Evolutionary conservation across 2,329 filamentous ascomycete genomes (phyloP), one percentile per base, ranked within the genome.

Genomic region (Colletotrichum noveboracense): DNA sequence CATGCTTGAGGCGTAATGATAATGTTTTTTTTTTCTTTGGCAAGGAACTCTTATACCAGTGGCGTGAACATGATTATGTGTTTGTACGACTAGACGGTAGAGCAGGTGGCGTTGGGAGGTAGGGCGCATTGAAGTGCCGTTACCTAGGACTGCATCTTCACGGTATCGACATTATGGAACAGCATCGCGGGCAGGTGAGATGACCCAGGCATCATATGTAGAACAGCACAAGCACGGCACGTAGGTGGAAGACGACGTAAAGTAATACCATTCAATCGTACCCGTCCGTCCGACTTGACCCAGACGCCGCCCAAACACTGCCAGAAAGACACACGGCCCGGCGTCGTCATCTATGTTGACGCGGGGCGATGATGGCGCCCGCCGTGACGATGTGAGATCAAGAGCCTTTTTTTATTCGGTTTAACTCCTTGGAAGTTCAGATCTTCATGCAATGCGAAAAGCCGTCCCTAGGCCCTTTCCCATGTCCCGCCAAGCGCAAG

Each of bases 1-100:
- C 73, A 86, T 89, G 75, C 70, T 89, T 67, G 30, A 76, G 74
- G 66, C 62, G 52, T 66, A 67, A 76, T 74, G 70, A 65, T 69
- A 66, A 74, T 68, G 48, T 74, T 60, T 70, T 65, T 72, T 72
- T 12, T 24, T 60, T 26, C 34, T 48, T 52, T 36, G 21, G 16
- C n/a, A 26, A n/a, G 32, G 48, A 13, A 36, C 14, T 13, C 24
- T 28, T 26, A n/a, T 18, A 56, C 18, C 36, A 56, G 62, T 28
- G 56, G 61, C n/a, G 14, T 24, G 13, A 64, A 38, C 10, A 26
- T 13, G 14, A 52, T 21, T 4, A 14, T 9, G 38, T 66, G 48
- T 66, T 43, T 72, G 38, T 75, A 72, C 52, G 32, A 68, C 13
- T 13, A 58, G 24, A 60, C 10, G 66, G 66, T 8, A n/a, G 30